Conservation (phyloP, 2,329 filamentous ascomycete genomes). For the Fusarium praegraminearum region DNA sequence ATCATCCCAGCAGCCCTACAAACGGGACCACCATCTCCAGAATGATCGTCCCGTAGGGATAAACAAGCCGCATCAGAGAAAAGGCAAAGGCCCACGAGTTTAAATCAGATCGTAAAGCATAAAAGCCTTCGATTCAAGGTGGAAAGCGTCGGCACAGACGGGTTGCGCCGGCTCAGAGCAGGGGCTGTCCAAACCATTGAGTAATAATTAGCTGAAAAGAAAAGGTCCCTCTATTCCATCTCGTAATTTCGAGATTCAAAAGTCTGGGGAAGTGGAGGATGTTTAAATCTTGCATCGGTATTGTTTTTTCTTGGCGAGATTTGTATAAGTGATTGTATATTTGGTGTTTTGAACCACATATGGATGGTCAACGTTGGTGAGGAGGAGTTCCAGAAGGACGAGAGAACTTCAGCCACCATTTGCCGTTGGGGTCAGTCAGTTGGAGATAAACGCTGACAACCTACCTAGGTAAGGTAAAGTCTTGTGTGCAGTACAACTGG, state of each 20-base stretch:
- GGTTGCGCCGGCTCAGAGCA: constrained; percentile 33
- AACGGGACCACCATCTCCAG: constrained; percentile 14
- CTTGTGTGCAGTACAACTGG: not conserved
- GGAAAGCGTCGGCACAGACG: constrained; percentile 19
- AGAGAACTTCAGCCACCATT: not conserved
- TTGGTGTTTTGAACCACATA: not conserved
- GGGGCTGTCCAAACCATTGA: constrained; percentile 27
- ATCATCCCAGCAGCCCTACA: constrained; percentile 15
- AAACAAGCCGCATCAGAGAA: not conserved
- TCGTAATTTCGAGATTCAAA: constrained; percentile 26
- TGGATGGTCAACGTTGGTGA: not conserved
- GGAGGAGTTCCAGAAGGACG: constrained; percentile 19
- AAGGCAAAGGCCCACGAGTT: constrained; percentile 28
- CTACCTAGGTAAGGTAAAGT: not conserved
- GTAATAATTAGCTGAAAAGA: constrained; percentile 27
- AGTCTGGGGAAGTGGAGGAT: constrained; percentile 38
- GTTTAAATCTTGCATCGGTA: not conserved
- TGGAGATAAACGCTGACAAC: constrained; percentile 7
- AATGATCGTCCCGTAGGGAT: not conserved
- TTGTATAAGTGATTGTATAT: not conserved
- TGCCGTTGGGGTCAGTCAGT: constrained; percentile 11
- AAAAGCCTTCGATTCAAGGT: not conserved
- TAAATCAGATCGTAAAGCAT: constrained; percentile 6
- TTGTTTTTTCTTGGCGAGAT: constrained; percentile 4
- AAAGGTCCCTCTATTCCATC: constrained; percentile 17